phyloP scores from a whole-genome alignment of 495 filamentous ascomycete genomes.

The Geopyxis carbonaria region DNA sequence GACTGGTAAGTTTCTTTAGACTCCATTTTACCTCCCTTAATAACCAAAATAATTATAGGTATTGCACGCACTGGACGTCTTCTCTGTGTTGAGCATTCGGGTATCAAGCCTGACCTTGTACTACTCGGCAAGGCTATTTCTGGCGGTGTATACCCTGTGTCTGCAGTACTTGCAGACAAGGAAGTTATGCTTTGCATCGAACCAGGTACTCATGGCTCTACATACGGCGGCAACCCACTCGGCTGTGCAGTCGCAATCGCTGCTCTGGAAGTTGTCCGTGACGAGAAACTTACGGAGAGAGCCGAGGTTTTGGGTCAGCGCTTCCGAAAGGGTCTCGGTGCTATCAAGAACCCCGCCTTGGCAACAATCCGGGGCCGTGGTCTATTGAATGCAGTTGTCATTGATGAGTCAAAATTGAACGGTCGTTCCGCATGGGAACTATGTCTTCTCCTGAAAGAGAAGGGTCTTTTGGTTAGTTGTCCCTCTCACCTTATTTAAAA shows the following conservation, averaged over 20 bases:
- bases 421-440: constrained; percentile 93
- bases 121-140: constrained; percentile 94
- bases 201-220: constrained; percentile 90
- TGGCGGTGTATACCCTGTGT: constrained; percentile 97
- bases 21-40: neutral
- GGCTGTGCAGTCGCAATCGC: constrained; percentile 91
- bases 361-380: constrained; percentile 79
- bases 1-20: constrained; percentile 33
- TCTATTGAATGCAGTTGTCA: constrained; percentile 87
- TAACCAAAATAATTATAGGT: constrained; percentile 26
- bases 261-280: constrained; percentile 83
- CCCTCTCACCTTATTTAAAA: too few species aligned
- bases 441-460: constrained; percentile 87
- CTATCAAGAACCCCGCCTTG: constrained; percentile 62
- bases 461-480: constrained; percentile 83
- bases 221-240: constrained; percentile 95
- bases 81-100: constrained; percentile 85
- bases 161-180: constrained; percentile 71
- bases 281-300: constrained; percentile 70
- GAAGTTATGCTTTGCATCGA: constrained; percentile 97
- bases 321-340: constrained; percentile 63
- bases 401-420: constrained; percentile 73
- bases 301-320: constrained; percentile 63
- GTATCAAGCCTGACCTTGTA: constrained; percentile 87
- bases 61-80: constrained; percentile 89